phyloP scores from a whole-genome alignment of 352 stramenopile species.

The Globisporangium uncinulatum region DNA sequence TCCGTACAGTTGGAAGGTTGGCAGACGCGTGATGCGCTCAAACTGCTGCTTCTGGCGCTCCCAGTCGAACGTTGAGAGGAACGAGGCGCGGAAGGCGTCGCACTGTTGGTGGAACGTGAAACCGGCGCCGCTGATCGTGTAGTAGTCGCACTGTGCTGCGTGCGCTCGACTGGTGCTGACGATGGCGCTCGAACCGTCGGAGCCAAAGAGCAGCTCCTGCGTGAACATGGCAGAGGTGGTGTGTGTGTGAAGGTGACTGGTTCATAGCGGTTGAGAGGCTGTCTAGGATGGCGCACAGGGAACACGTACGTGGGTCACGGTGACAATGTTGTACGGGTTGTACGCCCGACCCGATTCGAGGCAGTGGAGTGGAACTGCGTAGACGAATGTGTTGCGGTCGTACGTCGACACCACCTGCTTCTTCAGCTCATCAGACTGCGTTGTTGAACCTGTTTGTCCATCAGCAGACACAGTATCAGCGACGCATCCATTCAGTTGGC shows the following conservation, averaged over 20 bases:
- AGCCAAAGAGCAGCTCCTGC: slow-evolving; percentile 7
- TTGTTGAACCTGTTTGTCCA: not conserved
- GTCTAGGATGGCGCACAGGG: not conserved
- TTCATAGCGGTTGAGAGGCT: not conserved
- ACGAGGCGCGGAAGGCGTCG: slow-evolving; percentile 34
- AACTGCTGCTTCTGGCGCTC: slow-evolving; percentile 51
- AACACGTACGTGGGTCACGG: slow-evolving; percentile 45
- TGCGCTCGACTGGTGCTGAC: slow-evolving; percentile 3
- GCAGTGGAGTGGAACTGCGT: slow-evolving; percentile 54
- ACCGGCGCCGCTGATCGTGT: slow-evolving; percentile 49
- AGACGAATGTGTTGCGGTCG: slow-evolving; percentile 54
- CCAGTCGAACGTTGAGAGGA: slow-evolving; percentile 40
- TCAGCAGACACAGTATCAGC: not conserved
- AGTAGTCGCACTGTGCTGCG: slow-evolving; percentile 51
- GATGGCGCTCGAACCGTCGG: not conserved
- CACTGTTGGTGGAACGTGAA: slow-evolving; percentile 61
- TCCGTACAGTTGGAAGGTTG: slow-evolving; percentile 49
- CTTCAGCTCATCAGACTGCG: not conserved
- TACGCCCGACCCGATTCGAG: slow-evolving; percentile 39
- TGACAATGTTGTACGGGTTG: slow-evolving; percentile 65
- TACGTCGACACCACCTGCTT: slow-evolving; percentile 3
- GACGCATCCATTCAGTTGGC: too few relatives aligned
- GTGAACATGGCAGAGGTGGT: too few relatives aligned
- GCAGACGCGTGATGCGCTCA: slow-evolving; percentile 20
- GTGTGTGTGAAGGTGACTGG: not conserved